Percentiles rank a stretch among this genome's conserved stretches.
These are phyloP conservation scores for Myxozyma neotropica DNA, from an alignment of 805 yeast species.

Conservation along the genomic window DNA sequence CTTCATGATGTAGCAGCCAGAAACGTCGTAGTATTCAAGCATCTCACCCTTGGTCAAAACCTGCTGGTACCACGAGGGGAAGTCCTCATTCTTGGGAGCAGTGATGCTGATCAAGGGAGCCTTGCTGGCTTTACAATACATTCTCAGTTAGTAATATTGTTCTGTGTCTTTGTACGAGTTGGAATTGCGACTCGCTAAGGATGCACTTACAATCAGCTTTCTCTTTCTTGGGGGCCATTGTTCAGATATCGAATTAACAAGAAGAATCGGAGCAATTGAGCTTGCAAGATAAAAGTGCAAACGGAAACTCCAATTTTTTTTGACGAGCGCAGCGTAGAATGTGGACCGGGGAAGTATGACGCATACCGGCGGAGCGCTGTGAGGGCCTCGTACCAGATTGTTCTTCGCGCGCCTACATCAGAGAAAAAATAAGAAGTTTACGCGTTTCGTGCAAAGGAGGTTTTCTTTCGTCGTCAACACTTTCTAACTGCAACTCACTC, in stretches of 20 bases:
- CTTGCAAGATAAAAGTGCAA: not conserved
- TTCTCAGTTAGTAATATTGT: not conserved
- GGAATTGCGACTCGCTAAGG: not conserved
- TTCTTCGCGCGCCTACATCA: not conserved
- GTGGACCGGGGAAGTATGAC: not conserved
- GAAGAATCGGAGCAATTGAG: not conserved
- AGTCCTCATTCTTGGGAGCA: conserved; percentile 86
- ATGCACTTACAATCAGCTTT: conserved; percentile 16
- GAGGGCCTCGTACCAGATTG: not conserved
- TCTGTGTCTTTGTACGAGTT: too few relatives aligned
- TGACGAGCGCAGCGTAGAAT: not conserved
- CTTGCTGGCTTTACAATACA: conserved; percentile 5
- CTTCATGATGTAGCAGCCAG: conserved; percentile 97
- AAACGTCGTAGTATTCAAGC: conserved; percentile 97
- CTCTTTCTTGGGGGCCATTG: conserved; percentile 24
- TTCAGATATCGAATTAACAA: not conserved
- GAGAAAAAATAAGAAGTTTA: conserved; percentile 13
- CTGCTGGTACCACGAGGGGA: conserved; percentile 97
- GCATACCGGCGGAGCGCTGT: not conserved
- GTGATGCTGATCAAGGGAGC: conserved; percentile 89
- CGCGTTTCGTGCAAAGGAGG: conserved; percentile 10
- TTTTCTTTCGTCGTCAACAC: not conserved
- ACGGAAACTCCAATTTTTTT: conserved; percentile 4
- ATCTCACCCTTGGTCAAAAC: conserved; percentile 95
- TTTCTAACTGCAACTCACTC: not conserved